phyloP scores from a whole-genome alignment of 805 yeast species.

The Saturnispora serradocipensis region DNA sequence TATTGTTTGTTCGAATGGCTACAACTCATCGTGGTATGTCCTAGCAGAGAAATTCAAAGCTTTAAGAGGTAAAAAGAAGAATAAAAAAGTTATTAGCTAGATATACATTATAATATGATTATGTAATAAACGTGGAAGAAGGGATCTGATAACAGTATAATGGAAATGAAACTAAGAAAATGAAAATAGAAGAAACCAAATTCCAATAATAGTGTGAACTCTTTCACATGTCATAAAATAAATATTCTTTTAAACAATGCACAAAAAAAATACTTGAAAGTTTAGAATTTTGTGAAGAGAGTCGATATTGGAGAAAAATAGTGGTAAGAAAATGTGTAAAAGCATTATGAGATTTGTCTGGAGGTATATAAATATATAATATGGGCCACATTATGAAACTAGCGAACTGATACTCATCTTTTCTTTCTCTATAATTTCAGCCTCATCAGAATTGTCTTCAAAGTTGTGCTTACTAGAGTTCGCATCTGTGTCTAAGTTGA shows the following conservation, averaged over 20 bases:
- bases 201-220: background rate
- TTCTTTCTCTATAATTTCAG: background rate
- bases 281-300: background rate
- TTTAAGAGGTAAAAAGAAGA: too few relatives aligned
- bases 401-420: slow-evolving; percentile 13
- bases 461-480: background rate
- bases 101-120: too few relatives aligned
- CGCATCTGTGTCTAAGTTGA: background rate
- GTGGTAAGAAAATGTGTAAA: background rate
- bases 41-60: too few relatives aligned
- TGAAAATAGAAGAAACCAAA: background rate
- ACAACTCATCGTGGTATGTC: background rate
- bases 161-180: too few relatives aligned
- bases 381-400: background rate
- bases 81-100: too few relatives aligned
- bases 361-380: background rate
- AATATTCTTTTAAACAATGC: too few relatives aligned
- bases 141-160: too few relatives aligned
- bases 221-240: background rate
- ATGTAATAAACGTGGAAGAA: too few relatives aligned
- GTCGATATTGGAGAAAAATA: background rate
- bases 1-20: background rate
- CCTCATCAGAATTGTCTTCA: background rate
- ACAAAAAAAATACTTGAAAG: background rate
- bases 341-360: background rate